A percentile compares a stretch with the other conserved stretches of the same genome.
phyloP scores from a whole-genome alignment of 495 filamentous ascomycete species.

The Lasiosphaeria hispida region DNA sequence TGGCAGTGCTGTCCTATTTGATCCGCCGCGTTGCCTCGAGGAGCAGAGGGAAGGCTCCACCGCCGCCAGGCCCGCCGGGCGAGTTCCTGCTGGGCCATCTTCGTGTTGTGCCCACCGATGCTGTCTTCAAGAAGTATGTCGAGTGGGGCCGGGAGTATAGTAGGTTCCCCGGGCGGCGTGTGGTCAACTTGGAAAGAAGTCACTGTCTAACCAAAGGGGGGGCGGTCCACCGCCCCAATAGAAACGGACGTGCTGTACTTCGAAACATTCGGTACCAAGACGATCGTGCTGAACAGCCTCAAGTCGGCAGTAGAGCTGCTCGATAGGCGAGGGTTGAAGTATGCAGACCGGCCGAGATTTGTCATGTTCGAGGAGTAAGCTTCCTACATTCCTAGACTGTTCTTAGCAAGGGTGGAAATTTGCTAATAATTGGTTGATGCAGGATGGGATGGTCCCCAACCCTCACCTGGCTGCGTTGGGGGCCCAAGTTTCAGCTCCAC shows the following conservation, averaged over 20 bases:
- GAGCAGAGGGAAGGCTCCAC: constrained; percentile 19
- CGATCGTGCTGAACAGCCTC: constrained; percentile 43
- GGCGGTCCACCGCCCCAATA: constrained; percentile 7
- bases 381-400: neutral
- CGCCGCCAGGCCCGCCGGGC: constrained; percentile 38
- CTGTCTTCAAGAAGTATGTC: constrained; percentile 41
- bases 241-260: constrained; percentile 39
- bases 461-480: constrained; percentile 49
- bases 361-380: constrained; percentile 47
- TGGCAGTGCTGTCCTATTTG: neutral
- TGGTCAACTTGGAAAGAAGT: neutral
- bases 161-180: constrained; percentile 16
- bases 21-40: neutral
- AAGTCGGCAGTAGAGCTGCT: constrained; percentile 42
- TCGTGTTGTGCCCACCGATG: constrained; percentile 37
- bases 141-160: constrained; percentile 41
- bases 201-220: neutral
- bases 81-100: constrained; percentile 44
- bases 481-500: constrained; percentile 45
- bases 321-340: constrained; percentile 43
- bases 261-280: constrained; percentile 40
- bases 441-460: constrained; percentile 48
- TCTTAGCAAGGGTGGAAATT: neutral
- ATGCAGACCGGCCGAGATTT: constrained; percentile 45
- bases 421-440: neutral